These are phyloP conservation scores for Fusarium chaquense DNA, from an alignment of 2,329 filamentous ascomycete genomes.

Conservation along the genomic window DNA sequence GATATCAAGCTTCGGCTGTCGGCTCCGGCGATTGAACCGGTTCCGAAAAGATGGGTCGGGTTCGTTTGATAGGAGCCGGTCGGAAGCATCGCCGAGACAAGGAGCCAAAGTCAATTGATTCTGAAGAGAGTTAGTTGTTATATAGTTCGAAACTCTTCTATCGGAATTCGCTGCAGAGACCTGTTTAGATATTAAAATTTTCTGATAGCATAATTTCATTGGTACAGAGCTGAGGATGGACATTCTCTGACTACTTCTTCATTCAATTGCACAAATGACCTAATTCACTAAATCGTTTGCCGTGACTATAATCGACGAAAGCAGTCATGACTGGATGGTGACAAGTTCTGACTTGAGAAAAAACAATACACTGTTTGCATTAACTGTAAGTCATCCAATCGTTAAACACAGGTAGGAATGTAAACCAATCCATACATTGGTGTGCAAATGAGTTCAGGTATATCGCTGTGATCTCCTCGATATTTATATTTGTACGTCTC, in stretches of 20 bases:
- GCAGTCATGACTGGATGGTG: rapidly evolving
- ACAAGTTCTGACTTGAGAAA: rapidly evolving
- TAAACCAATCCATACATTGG: rapidly evolving
- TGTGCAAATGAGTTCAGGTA: no score
- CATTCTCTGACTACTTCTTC: rapidly evolving
- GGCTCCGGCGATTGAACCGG: conserved; percentile 3
- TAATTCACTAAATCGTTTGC: no score
- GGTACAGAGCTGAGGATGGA: neutral
- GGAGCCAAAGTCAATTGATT: neutral
- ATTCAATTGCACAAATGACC: neutral
- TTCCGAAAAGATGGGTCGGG: conserved; percentile 10
- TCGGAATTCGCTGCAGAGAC: neutral
- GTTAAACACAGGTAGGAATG: neutral
- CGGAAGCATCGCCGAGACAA: neutral
- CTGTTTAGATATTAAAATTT: neutral
- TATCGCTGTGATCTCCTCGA: neutral
- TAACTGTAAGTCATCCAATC: neutral
- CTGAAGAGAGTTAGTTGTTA: neutral
- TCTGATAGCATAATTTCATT: neutral
- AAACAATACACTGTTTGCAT: rapidly evolving
- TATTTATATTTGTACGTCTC: neutral
- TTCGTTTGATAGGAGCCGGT: neutral
- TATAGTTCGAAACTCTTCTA: neutral
- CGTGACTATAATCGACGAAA: no score
- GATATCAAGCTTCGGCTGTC: neutral